Evolutionary conservation across 2,329 filamentous ascomycete genomes (phyloP).

Genomic region (Claviceps maximensis): DNA sequence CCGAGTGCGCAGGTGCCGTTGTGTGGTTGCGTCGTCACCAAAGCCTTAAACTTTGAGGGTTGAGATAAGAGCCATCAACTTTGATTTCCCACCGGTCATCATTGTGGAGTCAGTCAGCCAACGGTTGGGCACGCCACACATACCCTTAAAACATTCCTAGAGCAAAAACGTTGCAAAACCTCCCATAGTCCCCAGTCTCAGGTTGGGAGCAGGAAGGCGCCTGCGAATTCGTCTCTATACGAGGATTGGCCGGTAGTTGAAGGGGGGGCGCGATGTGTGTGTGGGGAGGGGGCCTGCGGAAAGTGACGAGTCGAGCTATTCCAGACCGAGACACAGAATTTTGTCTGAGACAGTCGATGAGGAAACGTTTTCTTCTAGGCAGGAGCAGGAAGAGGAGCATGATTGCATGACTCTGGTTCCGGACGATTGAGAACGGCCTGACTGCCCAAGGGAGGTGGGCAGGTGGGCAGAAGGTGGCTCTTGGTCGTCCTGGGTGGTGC

Average conservation of each 20-base stretch:
- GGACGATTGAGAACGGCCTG: background rate
- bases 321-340: background rate
- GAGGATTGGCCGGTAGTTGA: background rate
- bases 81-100: background rate
- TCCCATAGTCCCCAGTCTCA: background rate
- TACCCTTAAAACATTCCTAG: background rate
- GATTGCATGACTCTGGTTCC: background rate
- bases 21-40: background rate
- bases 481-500: background rate
- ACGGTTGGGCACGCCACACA: background rate
- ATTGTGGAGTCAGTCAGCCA: background rate
- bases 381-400: background rate
- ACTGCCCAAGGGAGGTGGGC: background rate
- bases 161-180: background rate
- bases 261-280: background rate
- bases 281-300: background rate
- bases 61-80: background rate
- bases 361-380: background rate
- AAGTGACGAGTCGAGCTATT: conserved; percentile 1
- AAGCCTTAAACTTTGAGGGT: background rate
- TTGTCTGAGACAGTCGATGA: background rate
- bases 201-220: background rate
- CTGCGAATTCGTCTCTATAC: background rate
- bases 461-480: background rate
- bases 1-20: background rate